Evolutionary conservation across 1,139 yeast genomes (phyloP).

Genomic region (Meyerozyma smithsonii): DNA sequence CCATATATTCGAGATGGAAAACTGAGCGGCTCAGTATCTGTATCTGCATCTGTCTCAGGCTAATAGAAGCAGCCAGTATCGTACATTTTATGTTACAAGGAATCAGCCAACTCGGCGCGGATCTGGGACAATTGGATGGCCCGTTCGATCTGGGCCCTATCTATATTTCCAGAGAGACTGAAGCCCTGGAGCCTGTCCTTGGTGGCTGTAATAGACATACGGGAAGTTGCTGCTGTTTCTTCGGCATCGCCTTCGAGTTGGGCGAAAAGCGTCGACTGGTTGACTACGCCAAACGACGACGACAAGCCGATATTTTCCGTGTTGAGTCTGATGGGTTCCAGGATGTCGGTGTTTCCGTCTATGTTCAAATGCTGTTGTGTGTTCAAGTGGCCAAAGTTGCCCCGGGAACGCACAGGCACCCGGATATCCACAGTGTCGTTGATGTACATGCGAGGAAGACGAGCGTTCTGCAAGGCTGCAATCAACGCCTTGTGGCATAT

Average conservation of each 20-base stretch:
- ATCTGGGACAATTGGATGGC: conserved; percentile 1
- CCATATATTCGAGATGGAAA: too few species aligned
- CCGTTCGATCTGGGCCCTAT: not conserved
- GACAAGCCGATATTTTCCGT: conserved; percentile 38
- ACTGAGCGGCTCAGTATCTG: too few species aligned
- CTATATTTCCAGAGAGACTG: conserved; percentile 7
- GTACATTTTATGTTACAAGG: not conserved
- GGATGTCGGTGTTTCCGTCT: conserved; percentile 22
- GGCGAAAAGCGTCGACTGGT: conserved; percentile 44
- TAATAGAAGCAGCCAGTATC: too few species aligned
- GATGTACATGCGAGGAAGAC: conserved; percentile 63
- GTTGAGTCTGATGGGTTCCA: conserved; percentile 29
- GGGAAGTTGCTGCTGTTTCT: conserved; percentile 45
- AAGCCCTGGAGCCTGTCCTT: conserved; percentile 14
- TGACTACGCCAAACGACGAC: conserved; percentile 62
- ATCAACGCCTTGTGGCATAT: conserved; percentile 68
- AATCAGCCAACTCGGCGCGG: not conserved
- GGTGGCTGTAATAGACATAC: conserved; percentile 34
- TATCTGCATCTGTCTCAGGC: too few species aligned
- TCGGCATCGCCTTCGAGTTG: conserved; percentile 82
- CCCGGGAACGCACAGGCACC: conserved; percentile 48
- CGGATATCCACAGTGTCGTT: conserved; percentile 52
- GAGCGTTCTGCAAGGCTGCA: conserved; percentile 55
- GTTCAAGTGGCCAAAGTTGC: conserved; percentile 44
- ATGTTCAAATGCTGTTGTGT: conserved; percentile 30